Evolutionary conservation across 805 yeast species (phyloP).

Genomic region (Metschnikowia amazonensis): DNA sequence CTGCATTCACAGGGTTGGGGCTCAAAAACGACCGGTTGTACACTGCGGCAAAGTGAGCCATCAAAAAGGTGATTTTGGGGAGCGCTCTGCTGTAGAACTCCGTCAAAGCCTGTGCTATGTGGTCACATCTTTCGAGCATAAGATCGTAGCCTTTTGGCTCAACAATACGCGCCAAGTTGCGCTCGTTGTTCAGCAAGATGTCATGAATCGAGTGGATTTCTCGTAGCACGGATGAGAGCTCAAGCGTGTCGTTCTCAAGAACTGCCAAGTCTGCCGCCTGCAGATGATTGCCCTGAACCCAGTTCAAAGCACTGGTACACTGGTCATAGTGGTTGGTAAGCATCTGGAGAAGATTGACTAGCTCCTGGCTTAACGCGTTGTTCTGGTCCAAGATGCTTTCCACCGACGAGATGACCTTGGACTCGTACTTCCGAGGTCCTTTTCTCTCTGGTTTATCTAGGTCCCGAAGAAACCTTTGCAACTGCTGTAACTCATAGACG

Average conservation of each 20-base stretch:
- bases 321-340: conserved; percentile 82
- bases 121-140: conserved; percentile 15
- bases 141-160: conserved; percentile 1
- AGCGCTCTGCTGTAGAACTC: conserved; percentile 24
- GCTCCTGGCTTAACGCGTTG: conserved; percentile 55
- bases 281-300: conserved; percentile 16
- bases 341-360: conserved; percentile 66
- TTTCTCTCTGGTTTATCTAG: background rate
- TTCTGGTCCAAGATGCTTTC: conserved; percentile 31
- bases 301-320: conserved; percentile 46
- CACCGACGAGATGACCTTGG: background rate
- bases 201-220: conserved; percentile 30
- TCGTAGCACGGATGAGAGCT: conserved; percentile 53
- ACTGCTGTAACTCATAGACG: conserved; percentile 1
- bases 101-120: conserved; percentile 18
- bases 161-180: conserved; percentile 1
- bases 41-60: conserved; percentile 15
- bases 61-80: conserved; percentile 23
- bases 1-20: background rate
- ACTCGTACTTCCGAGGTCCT: conserved; percentile 1
- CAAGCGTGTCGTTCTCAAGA: conserved; percentile 49
- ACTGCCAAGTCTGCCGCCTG: conserved; percentile 40
- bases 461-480: background rate
- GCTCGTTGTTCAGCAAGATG: conserved; percentile 33
- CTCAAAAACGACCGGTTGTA: background rate